Base-by-base conservation (phyloP, 176 grass and related monocot species). In the Aegilops longissima region DNA sequence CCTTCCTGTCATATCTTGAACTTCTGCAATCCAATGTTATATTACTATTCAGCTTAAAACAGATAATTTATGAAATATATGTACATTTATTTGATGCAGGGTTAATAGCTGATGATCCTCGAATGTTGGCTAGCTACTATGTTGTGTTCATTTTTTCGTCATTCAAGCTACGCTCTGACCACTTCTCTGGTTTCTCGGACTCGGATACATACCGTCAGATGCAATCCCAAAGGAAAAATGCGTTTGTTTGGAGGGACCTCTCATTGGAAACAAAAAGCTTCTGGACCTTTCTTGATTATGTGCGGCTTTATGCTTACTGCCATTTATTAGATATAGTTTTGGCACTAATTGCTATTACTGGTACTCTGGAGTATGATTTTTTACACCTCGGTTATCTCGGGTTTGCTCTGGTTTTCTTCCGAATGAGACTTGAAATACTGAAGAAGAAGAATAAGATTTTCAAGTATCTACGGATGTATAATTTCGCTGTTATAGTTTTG, bases 261-360 rank as follows among this genome's bases (percentile, higher is more conserved):
- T 98, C 96, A 82, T 93, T 98, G 81, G 96, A 98, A 95, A 98
- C 93, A 84, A 98, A 98, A 90, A 98, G 96, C 79, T 93, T 98
- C 62, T 98, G 96, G 96, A 98, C 96, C 65, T 98, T 95, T 89
- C 89, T 95, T 85, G 96, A 98, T 87, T 98, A 98, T 88, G 54
- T 95, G 54, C 80, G 96, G 51, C 91, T 95, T 56, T 98, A 98
- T 86, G 89, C 76, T 61, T 98, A 95, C 78, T 98, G 96, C 84
- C 96, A 98, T 92, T 91, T 98, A 88, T 79, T 98, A 52, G 96
- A 98, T 76, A 98, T 98, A 86, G 96, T 98, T 86, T 92, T 98
- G 81, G 88, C 93, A 66, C 87, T 98, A 85, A 95, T 98, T 95
- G 88, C 94, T 81, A 94, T 98, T 84, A 98, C 96, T 34, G 96